phyloP scores from a whole-genome alignment of 177 flowering plant genomes.

The Vitis hybrid region DNA sequence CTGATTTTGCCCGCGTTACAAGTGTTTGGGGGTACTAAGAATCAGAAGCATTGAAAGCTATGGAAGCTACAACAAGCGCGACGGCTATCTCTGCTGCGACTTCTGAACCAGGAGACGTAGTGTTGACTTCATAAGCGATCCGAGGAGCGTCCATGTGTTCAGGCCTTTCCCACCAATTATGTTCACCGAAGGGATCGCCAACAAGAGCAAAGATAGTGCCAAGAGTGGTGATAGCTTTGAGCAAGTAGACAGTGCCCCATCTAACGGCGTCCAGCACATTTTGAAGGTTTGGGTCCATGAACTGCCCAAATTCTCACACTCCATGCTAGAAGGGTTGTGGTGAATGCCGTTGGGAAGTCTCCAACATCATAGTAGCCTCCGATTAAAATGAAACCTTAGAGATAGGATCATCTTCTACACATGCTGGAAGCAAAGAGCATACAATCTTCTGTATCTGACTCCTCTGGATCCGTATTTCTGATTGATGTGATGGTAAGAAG shows the following conservation, averaged over 20 bases:
- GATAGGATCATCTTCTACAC: too few relatives aligned
- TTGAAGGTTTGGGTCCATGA: slow-evolving; percentile 64
- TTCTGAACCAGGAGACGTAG: slow-evolving; percentile 86
- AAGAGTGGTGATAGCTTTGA: slow-evolving; percentile 69
- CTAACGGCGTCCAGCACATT: slow-evolving; percentile 67
- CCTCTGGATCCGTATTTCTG: too few relatives aligned
- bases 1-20: too few relatives aligned
- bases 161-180: slow-evolving; percentile 97
- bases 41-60: slow-evolving; percentile 45
- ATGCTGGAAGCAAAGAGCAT: too few relatives aligned
- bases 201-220: slow-evolving; percentile 76
- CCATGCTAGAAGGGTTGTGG: slow-evolving; percentile 83
- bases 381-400: slow-evolving; percentile 24
- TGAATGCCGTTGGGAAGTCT: slow-evolving; percentile 95
- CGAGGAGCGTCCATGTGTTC: slow-evolving; percentile 97
- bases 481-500: too few relatives aligned
- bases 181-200: slow-evolving; percentile 82
- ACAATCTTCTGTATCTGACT: too few relatives aligned
- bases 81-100: slow-evolving; percentile 99
- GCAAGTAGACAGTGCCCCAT: slow-evolving; percentile 88
- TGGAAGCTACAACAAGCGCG: slow-evolving; percentile 94
- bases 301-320: slow-evolving; percentile 76
- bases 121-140: slow-evolving; percentile 66
- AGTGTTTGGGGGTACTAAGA: too few relatives aligned
- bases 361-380: slow-evolving; percentile 99